Evolutionary conservation across 306 rosid species (phyloP).

Genomic region (Medicago ruthenica): DNA sequence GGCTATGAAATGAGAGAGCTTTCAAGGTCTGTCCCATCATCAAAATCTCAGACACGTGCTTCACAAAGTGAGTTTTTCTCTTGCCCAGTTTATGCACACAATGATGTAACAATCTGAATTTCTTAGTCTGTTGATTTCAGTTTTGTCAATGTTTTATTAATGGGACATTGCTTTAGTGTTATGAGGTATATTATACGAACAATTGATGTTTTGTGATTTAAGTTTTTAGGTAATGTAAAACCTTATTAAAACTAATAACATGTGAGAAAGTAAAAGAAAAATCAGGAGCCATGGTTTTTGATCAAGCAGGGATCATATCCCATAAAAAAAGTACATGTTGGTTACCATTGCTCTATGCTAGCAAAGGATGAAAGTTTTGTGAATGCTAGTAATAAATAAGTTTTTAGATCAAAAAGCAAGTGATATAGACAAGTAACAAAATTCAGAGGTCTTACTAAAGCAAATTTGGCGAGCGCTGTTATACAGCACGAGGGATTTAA

Average conservation of each 20-base stretch:
- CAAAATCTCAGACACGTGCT: constrained; percentile 55
- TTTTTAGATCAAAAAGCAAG: too few relatives aligned
- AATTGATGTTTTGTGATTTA: not conserved
- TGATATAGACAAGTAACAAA: not conserved
- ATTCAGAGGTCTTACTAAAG: not conserved
- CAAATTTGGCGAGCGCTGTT: too few relatives aligned
- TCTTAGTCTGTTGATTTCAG: not conserved
- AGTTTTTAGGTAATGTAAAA: not conserved
- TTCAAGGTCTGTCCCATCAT: constrained; percentile 73
- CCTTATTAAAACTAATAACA: not conserved
- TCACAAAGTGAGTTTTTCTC: constrained; percentile 63
- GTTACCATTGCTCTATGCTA: not conserved
- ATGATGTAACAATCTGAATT: not conserved
- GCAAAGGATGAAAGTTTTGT: not conserved
- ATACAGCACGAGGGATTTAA: too few relatives aligned
- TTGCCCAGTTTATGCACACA: not conserved
- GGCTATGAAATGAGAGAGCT: constrained; percentile 93
- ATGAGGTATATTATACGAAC: not conserved
- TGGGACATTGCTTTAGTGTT: not conserved
- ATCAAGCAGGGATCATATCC: not conserved
- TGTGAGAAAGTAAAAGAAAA: not conserved
- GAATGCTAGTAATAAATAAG: not conserved
- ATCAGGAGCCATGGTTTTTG: not conserved
- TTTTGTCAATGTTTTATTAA: constrained; percentile 8
- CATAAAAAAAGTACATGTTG: not conserved